Evolutionary conservation across 2,329 filamentous ascomycete genomes (phyloP).

Genomic region (Alternaria ventricosa): DNA sequence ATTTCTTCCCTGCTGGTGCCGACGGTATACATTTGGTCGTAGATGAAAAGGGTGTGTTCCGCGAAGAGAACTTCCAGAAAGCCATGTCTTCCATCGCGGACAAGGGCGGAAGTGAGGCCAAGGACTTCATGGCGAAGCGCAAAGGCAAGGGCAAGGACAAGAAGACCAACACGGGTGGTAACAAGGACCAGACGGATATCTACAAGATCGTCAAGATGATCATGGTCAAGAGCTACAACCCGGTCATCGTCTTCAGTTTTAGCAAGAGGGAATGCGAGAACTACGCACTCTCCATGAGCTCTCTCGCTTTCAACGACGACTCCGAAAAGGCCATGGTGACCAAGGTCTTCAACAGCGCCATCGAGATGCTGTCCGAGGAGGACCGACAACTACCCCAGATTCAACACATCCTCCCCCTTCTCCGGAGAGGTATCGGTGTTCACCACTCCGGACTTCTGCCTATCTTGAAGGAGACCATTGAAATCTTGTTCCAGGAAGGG

Average conservation of each 20-base stretch:
- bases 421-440: constrained; percentile 92
- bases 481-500: constrained; percentile 98
- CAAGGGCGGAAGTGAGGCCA: constrained; percentile 83
- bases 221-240: constrained; percentile 95
- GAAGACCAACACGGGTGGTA: constrained; percentile 87
- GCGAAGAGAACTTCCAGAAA: constrained; percentile 96
- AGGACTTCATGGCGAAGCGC: constrained; percentile 77
- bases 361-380: constrained; percentile 89
- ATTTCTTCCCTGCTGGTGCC: constrained; percentile 92
- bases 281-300: constrained; percentile 84
- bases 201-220: constrained; percentile 99
- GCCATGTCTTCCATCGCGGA: constrained; percentile 91
- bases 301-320: constrained; percentile 92
- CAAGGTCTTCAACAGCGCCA: constrained; percentile 92
- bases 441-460: constrained; percentile 95
- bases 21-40: constrained; percentile 94
- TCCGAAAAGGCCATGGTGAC: constrained; percentile 93
- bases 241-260: constrained; percentile 99
- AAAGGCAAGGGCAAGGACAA: constrained; percentile 93
- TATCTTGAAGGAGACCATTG: constrained; percentile 97
- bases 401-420: constrained; percentile 82
- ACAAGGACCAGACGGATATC: constrained; percentile 73
- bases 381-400: constrained; percentile 91
- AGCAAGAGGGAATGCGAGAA: constrained; percentile 97
- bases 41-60: constrained; percentile 94